Base-by-base conservation (phyloP, 2,329 filamentous ascomycete genomes). In the Paraconiothyrium brasiliense region DNA sequence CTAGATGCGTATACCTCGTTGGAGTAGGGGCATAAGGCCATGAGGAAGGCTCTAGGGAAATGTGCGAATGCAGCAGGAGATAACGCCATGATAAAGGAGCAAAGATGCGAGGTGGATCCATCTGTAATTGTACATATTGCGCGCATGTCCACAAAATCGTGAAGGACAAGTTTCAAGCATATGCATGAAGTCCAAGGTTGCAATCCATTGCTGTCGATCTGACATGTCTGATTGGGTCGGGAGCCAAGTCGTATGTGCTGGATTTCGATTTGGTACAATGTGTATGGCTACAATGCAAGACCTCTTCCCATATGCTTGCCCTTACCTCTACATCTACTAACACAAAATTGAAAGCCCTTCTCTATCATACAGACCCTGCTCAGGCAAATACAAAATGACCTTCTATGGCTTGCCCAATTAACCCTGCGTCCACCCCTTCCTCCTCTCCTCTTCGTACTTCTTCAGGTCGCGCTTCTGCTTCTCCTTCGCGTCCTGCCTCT, bases 1-100 rank as follows among this genome's bases (percentile, higher is more conserved):
- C 71, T 94, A 72, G 83, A 88, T 61, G 88, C 90, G 72, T 84
- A 90, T 68, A 86, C 90, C 16, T 87, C 88, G 66, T 73, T 93
- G 79, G 91, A 94, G 81, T 92, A 73, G 70, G 3, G 39, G 4
- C 4, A 22, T 13, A 30, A 30, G 6, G 27, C 6, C 27, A 30
- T 30, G 27, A 30, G 27, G 6, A 30, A 30, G 27, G 27, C 27
- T 30, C 27, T 30, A 30, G 27, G 27, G 6, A 30, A 6, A 30
- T 30, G 27, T 6, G 27, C 27, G 27, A 30, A 4, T 30, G 27
- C 27, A 30, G 27, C 27, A 30, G 27, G 27, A 30, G 27, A 30
- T 30, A 4, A 30, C 27, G 27, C 27, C 27, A 6, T 2, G 49
- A 24, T 5, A 22, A 22, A 34, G 41, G 48, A 41, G n/a, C 20